These are phyloP conservation scores for Penicillium roqueforti DNA, from an alignment of 495 filamentous ascomycete species.

Conservation along the genomic window DNA sequence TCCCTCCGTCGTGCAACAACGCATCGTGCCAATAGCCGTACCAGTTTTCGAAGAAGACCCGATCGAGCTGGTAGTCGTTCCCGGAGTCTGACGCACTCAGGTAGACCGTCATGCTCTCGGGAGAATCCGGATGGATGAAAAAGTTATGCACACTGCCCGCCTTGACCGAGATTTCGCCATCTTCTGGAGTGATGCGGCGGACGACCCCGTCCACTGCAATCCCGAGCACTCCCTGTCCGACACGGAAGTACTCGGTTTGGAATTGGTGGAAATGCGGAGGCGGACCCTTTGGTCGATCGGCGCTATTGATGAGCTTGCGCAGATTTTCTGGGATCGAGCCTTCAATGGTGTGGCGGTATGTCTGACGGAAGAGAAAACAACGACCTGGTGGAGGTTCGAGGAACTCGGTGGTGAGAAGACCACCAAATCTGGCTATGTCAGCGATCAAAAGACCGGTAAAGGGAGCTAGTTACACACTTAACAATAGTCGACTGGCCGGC, in stretches of 20 bases:
- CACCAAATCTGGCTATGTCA: constrained; percentile 6
- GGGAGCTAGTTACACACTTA: too few species aligned
- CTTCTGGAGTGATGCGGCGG: constrained; percentile 1
- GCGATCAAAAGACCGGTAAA: background rate
- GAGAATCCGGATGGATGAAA: constrained; percentile 8
- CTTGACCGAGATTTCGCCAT: constrained; percentile 11
- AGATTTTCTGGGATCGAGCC: constrained; percentile 5
- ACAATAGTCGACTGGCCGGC: too few species aligned
- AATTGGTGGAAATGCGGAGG: constrained; percentile 15
- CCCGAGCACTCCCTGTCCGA: constrained; percentile 3
- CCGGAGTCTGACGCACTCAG: constrained; percentile 15
- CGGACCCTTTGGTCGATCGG: constrained; percentile 8
- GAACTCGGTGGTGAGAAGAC: constrained; percentile 9
- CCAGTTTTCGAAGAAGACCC: constrained; percentile 53
- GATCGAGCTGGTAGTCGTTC: constrained; percentile 32
- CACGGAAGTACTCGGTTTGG: constrained; percentile 17
- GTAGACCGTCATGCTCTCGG: constrained; percentile 8
- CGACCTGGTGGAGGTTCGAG: constrained; percentile 14
- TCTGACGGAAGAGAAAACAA: constrained; percentile 16
- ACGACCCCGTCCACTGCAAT: constrained; percentile 6
- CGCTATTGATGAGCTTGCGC: too few species aligned
- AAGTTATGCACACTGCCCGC: constrained; percentile 11
- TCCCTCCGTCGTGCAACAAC: constrained; percentile 31
- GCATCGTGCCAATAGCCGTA: constrained; percentile 50
- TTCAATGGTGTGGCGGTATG: constrained; percentile 10